Evolutionary conservation across 169 alveolate genomes (phyloP).

Genomic region (Plasmodium knowlesi): DNA sequence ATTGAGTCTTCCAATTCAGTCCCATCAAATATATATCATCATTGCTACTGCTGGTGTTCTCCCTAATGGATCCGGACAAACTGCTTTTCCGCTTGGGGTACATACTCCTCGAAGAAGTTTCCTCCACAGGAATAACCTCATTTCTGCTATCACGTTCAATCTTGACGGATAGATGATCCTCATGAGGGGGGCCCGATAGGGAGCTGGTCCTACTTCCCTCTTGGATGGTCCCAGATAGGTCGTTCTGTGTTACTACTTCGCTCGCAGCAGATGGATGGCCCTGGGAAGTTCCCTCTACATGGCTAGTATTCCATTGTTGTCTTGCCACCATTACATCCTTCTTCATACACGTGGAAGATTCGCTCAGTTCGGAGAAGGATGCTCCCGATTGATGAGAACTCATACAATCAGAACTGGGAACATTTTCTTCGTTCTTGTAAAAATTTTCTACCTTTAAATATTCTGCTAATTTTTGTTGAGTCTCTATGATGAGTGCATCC

Average conservation of each 20-base stretch:
- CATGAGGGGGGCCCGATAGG: not conserved
- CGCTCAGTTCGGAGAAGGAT: not conserved
- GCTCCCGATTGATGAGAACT: conserved; percentile 12
- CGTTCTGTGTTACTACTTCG: not conserved
- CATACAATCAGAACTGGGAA: conserved; percentile 1
- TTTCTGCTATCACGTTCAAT: not conserved
- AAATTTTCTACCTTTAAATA: conserved; percentile 31
- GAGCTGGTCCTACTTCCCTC: not conserved
- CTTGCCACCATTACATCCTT: not conserved
- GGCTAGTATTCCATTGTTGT: not conserved
- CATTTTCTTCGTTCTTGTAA: conserved; percentile 31
- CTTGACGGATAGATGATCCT: not conserved
- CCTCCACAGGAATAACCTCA: not conserved
- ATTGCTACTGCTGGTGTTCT: not conserved
- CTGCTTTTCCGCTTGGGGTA: not conserved
- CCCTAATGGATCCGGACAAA: not conserved
- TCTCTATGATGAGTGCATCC: conserved; percentile 29
- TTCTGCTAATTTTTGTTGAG: conserved; percentile 69
- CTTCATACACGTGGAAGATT: not conserved
- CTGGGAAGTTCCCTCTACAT: not conserved
- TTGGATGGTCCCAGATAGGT: not conserved
- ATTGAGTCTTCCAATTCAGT: not conserved
- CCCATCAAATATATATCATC: not conserved
- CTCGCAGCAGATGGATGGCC: not conserved
- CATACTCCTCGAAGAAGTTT: not conserved